A percentile compares a stretch with the other conserved stretches of the same genome.
Conservation (phyloP, 2,329 filamentous ascomycete genomes). For the Aspergillus eucalypticola region DNA sequence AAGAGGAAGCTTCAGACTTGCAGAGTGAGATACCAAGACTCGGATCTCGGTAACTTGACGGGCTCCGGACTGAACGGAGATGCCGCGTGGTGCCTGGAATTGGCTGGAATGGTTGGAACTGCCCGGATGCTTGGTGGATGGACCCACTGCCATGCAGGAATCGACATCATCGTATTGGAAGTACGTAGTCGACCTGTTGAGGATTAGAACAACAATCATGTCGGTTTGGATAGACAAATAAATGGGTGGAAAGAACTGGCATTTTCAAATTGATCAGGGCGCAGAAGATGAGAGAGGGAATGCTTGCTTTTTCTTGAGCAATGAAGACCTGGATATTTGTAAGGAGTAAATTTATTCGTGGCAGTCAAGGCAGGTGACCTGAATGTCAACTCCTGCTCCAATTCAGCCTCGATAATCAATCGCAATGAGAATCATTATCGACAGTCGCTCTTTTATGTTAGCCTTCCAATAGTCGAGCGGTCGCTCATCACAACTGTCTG, state of each 20-base stretch:
- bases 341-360: too few relatives aligned
- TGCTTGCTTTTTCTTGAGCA: too few relatives aligned
- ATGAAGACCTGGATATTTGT: too few relatives aligned
- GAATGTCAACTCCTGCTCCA: too few relatives aligned
- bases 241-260: background rate
- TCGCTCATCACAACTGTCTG: background rate
- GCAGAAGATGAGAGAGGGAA: too few relatives aligned
- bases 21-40: background rate
- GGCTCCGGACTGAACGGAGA: background rate
- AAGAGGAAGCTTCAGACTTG: too few relatives aligned
- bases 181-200: too few relatives aligned
- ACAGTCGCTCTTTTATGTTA: background rate
- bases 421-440: background rate
- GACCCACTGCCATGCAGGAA: background rate
- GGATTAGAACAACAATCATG: background rate
- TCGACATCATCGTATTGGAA: background rate
- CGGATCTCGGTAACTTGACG: background rate
- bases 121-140: background rate
- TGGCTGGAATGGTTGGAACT: background rate
- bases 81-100: background rate
- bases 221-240: background rate
- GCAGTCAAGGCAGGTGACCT: too few relatives aligned
- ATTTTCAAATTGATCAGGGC: too few relatives aligned
- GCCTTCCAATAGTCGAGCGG: constrained; percentile 2
- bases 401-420: background rate